Evolutionary conservation across 169 alveolate genomes (phyloP).

Genomic region (Theileria annulata): DNA sequence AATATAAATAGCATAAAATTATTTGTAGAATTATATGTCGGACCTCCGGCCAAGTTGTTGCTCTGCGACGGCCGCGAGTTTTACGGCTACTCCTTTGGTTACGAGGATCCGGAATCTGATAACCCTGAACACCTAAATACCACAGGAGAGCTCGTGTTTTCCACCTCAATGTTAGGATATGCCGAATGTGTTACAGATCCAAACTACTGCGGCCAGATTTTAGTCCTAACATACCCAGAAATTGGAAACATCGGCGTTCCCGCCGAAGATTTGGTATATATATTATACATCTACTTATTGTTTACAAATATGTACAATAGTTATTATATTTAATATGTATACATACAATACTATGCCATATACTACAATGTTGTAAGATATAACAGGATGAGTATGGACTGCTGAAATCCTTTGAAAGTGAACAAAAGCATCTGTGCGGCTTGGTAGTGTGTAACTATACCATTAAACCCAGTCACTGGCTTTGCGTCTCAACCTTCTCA

Average conservation of each 20-base stretch:
- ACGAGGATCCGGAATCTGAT: slow-evolving; percentile 19
- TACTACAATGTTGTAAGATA: too few species aligned
- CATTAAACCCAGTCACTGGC: slow-evolving; percentile 69
- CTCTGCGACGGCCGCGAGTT: slow-evolving; percentile 61
- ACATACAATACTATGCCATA: too few species aligned
- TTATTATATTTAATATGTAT: too few species aligned
- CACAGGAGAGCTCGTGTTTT: slow-evolving; percentile 85
- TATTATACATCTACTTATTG: background rate
- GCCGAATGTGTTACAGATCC: slow-evolving; percentile 89
- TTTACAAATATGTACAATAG: too few species aligned
- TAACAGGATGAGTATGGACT: slow-evolving; percentile 76
- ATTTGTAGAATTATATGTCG: background rate
- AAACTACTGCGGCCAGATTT: slow-evolving; percentile 83
- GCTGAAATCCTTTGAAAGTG: slow-evolving; percentile 76
- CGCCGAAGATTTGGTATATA: slow-evolving; percentile 67
- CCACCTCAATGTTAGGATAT: slow-evolving; percentile 87
- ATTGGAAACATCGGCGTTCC: slow-evolving; percentile 88
- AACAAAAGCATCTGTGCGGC: slow-evolving; percentile 71
- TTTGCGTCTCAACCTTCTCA: slow-evolving; percentile 59
- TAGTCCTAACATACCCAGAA: slow-evolving; percentile 82
- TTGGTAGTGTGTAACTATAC: slow-evolving; percentile 83
- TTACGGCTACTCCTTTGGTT: slow-evolving; percentile 60
- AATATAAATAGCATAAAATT: too few species aligned
- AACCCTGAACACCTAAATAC: slow-evolving; percentile 24
- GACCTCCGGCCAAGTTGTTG: slow-evolving; percentile 56